Percentiles rank a stretch among this genome's conserved stretches.
These are phyloP conservation scores for Lipomyces yamadae DNA, from an alignment of 805 yeast genomes.

Conservation along the genomic window DNA sequence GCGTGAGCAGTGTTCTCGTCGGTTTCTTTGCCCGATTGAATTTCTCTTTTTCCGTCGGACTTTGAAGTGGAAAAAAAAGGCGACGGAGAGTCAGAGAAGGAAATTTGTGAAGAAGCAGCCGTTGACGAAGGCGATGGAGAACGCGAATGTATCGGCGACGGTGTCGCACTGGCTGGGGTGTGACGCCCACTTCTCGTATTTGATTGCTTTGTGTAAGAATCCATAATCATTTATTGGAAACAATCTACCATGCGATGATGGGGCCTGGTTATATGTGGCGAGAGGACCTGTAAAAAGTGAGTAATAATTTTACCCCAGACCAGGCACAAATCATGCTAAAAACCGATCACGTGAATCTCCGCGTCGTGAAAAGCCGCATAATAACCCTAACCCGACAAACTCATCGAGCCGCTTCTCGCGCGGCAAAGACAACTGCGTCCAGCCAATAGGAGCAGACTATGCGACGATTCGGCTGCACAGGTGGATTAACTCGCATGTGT, in stretches of 20 bases:
- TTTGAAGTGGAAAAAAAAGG: background rate
- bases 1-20: background rate
- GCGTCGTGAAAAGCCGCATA: too few relatives aligned
- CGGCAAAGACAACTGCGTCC: background rate
- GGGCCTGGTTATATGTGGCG: too few relatives aligned
- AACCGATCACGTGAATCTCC: background rate
- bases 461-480: background rate
- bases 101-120: slow-evolving; percentile 1
- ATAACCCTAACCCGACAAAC: background rate
- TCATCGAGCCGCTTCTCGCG: background rate
- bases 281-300: background rate
- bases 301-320: background rate
- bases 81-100: background rate
- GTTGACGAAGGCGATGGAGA: slow-evolving; percentile 7
- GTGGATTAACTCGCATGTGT: background rate
- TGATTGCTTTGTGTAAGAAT: background rate
- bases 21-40: background rate
- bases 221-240: background rate
- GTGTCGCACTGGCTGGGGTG: background rate
- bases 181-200: background rate
- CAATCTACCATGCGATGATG: background rate
- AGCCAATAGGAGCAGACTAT: background rate
- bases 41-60: background rate
- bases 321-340: too few relatives aligned
- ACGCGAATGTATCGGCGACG: slow-evolving; percentile 2